Base-by-base conservation (phyloP, 2,329 filamentous ascomycete species). In the Teratosphaeria nubilosa region DNA sequence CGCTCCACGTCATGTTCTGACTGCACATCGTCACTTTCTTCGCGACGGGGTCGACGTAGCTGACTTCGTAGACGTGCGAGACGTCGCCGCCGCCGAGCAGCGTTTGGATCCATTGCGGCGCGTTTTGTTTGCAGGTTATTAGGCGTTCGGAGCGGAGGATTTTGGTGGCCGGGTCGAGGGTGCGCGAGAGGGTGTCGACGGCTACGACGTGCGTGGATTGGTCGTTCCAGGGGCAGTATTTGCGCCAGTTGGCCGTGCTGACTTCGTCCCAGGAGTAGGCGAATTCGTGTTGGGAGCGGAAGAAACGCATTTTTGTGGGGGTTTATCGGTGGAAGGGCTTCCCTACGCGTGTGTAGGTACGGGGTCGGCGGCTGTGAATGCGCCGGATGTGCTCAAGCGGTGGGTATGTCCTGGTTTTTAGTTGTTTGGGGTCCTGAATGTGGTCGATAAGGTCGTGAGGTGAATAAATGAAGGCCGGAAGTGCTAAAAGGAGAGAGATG, bases 231-330 rank as follows among this genome's bases (percentile, higher is more conserved):
- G 92, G 92, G 70, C 90, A 95, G 77, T 99, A 99, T 76, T 99
- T 99, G 67, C 86, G 87, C 94, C 94, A 99, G 82, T 99, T 99
- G 72, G 89, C 91, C 14, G 90, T 91, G 27, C 91, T 96, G 37
- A 99, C 94, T 75, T 97, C 92, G 70, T 96, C 90, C 94, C 94
- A 99, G 52, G 92, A 95, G 81, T 99, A 99, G 78, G 96, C 83
- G 77, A 95, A 99, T 61, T 90, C 91, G 76, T 90, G 89, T 45
- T 81, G 80, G 70, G 90, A 95, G 67, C 90, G 89, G 71, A 97
- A 97, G 76, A 97, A 89, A 82, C 95, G 96, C 94, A 99, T 97
- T 24, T 16, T 55, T 48, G 41, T 7, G 41, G 1, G 16, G n/a
- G 41, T 22, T 20, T 20, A 22, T 48, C 11, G 11, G 34, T 20